Percentiles rank a stretch among this genome's conserved stretches.
These are phyloP conservation scores for Paraphaeosphaeria sporulosa DNA, from an alignment of 2,329 filamentous ascomycete species.

Conservation along the genomic window DNA sequence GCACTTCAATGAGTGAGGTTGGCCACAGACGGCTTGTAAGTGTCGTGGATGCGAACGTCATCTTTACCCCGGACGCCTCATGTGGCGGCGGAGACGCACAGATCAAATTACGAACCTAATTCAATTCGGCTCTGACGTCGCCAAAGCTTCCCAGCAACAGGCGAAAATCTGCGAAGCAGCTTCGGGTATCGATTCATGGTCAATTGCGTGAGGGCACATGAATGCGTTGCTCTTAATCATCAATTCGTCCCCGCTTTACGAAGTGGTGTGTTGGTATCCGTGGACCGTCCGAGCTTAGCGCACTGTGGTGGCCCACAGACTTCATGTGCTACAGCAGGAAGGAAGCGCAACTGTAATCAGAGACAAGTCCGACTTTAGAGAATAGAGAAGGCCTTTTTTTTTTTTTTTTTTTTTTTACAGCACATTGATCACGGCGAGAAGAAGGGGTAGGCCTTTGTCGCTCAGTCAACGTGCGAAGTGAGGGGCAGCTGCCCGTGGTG, in stretches of 20 bases:
- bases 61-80: conserved; percentile 10
- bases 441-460: not conserved
- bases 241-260: not conserved
- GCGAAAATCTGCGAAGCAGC: not conserved
- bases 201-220: not conserved
- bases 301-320: not conserved
- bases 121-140: conserved; percentile 3
- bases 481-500: not conserved
- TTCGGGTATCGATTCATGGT: not conserved
- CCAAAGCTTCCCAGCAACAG: not conserved
- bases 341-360: not conserved
- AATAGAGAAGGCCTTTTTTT: too few species aligned
- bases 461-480: not conserved
- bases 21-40: not conserved
- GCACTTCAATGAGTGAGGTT: not conserved
- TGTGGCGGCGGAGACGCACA: conserved; percentile 11
- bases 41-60: not conserved
- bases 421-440: not conserved
- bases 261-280: not conserved
- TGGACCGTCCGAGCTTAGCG: not conserved
- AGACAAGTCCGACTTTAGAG: not conserved
- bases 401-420: not conserved
- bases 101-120: conserved; percentile 6
- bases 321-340: not conserved
- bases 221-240: not conserved